Percentiles rank a stretch among this genome's conserved stretches.
Evolutionary conservation across 306 rosid species (phyloP).

Genomic region (Malus orientalis): DNA sequence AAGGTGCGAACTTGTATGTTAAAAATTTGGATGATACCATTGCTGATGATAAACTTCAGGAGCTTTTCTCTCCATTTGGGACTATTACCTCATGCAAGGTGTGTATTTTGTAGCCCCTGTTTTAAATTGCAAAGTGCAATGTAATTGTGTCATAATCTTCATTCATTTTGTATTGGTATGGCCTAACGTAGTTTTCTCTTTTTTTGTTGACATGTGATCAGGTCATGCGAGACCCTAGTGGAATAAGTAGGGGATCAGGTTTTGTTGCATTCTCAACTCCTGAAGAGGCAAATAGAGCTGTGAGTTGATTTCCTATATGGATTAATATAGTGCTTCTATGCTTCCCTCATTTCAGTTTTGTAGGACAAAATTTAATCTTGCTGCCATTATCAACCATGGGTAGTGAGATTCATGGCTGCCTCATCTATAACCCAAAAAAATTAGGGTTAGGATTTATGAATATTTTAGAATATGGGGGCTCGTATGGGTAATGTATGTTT

Average conservation of each 20-base stretch:
- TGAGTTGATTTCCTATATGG: slow-evolving; percentile 32
- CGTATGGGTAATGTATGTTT: background rate
- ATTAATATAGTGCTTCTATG: background rate
- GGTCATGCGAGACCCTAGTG: slow-evolving; percentile 98
- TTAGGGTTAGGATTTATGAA: background rate
- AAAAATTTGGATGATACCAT: slow-evolving; percentile 80
- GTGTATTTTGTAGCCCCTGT: slow-evolving; percentile 24
- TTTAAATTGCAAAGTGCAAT: background rate
- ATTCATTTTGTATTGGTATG: background rate
- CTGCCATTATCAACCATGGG: background rate
- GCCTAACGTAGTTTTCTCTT: slow-evolving; percentile 2
- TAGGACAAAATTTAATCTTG: background rate
- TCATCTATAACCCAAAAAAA: background rate
- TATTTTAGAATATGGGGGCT: background rate
- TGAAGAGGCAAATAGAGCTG: slow-evolving; percentile 96
- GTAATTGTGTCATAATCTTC: background rate
- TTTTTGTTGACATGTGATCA: slow-evolving; percentile 26
- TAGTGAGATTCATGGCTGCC: background rate
- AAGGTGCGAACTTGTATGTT: slow-evolving; percentile 80
- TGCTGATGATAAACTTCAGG: slow-evolving; percentile 64
- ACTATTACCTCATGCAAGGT: slow-evolving; percentile 89
- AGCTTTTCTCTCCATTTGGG: slow-evolving; percentile 70
- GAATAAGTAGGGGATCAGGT: slow-evolving; percentile 89
- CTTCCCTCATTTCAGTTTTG: background rate
- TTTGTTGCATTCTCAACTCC: slow-evolving; percentile 95